phyloP scores from a whole-genome alignment of 768 basidiomycete species.

The Leccinellum rugosiceps region DNA sequence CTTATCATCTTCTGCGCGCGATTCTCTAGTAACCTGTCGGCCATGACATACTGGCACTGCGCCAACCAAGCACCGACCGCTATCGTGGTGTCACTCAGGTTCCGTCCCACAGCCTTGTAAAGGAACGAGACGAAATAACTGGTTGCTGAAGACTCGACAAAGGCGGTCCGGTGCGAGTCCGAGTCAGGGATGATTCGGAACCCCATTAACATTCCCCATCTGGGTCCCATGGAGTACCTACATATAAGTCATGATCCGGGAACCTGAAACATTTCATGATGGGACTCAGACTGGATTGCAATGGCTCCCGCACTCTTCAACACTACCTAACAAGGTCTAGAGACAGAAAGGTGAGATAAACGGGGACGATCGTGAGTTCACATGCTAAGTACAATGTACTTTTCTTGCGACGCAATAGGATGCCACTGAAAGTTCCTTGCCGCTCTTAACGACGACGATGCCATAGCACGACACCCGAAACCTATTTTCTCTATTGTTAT shows the following conservation, averaged over 20 bases:
- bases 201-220: neutral
- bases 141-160: neutral
- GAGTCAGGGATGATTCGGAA: neutral
- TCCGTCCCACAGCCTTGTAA: neutral
- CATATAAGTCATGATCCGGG: neutral
- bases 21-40: neutral
- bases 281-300: neutral
- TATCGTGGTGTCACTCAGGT: neutral
- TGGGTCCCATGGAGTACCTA: neutral
- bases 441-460: slow-evolving; percentile 2
- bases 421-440: neutral
- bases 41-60: neutral
- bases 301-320: neutral
- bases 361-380: neutral
- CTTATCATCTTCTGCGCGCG: neutral
- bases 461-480: neutral
- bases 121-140: neutral
- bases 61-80: neutral
- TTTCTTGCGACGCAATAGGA: slow-evolving; percentile 1
- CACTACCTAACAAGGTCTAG: neutral
- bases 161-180: neutral
- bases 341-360: neutral
- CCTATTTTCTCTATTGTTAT: neutral
- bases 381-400: neutral
- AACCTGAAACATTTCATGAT: neutral